Conservation (phyloP, 805 yeast genomes). For the Teunomyces kruisii region DNA sequence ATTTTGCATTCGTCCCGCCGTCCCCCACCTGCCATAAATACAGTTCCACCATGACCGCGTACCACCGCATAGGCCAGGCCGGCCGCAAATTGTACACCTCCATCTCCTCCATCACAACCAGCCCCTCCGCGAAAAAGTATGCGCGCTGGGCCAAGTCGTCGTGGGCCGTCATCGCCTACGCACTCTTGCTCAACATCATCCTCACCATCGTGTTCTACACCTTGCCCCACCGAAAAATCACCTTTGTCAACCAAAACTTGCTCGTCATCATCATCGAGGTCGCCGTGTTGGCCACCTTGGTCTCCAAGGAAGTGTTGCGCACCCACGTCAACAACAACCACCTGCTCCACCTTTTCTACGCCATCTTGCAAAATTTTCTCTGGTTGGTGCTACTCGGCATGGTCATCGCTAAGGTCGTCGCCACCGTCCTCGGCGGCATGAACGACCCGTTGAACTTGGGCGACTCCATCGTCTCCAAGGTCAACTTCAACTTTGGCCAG, state of each 20-base stretch:
- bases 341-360: neutral
- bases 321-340: neutral
- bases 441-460: neutral
- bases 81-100: neutral
- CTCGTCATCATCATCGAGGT: neutral
- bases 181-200: constrained; percentile 1
- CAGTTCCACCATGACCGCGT: too few relatives aligned
- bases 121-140: neutral
- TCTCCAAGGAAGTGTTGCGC: neutral
- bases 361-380: neutral
- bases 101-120: neutral
- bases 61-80: neutral
- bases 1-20: too few relatives aligned
- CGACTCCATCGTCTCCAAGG: neutral
- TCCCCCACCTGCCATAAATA: too few relatives aligned
- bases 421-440: constrained; percentile 3
- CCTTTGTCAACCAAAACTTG: neutral
- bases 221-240: neutral
- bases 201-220: constrained; percentile 1
- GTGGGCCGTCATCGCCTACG: neutral
- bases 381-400: neutral
- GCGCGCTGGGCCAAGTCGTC: neutral
- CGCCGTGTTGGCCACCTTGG: neutral
- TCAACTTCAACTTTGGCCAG: constrained; percentile 1
- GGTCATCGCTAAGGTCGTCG: neutral